phyloP scores from a whole-genome alignment of 805 yeast genomes.

The Lachancea lanzarotensis region DNA sequence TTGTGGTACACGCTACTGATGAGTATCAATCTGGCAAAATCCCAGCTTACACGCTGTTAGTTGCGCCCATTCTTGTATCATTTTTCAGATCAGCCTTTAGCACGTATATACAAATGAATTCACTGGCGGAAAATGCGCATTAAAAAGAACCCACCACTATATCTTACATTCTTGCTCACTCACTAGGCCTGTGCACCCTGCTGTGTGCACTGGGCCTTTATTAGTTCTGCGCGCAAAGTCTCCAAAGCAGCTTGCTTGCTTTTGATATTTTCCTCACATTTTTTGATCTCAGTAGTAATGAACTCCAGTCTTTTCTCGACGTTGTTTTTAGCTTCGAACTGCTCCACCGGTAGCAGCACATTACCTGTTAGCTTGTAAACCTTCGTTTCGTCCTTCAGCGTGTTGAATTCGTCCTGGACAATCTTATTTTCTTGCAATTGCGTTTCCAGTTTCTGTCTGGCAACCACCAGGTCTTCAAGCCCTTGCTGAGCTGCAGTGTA shows the following conservation, averaged over 20 bases:
- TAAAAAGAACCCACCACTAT: no score
- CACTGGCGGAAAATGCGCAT: no score
- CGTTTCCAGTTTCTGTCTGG: slow-evolving; percentile 85
- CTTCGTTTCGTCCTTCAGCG: slow-evolving; percentile 60
- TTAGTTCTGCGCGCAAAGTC: slow-evolving; percentile 47
- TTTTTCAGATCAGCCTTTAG: neutral
- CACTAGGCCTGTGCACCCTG: neutral
- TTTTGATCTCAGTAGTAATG: slow-evolving; percentile 66
- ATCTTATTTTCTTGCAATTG: slow-evolving; percentile 92
- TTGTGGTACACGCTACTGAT: slow-evolving; percentile 59
- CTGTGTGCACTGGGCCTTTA: slow-evolving; percentile 36
- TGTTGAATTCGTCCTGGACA: slow-evolving; percentile 72
- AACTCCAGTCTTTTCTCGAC: slow-evolving; percentile 88
- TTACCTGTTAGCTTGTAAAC: slow-evolving; percentile 90
- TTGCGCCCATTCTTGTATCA: neutral
- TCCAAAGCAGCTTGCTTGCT: slow-evolving; percentile 51
- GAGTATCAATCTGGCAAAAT: slow-evolving; percentile 55
- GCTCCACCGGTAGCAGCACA: slow-evolving; percentile 83
- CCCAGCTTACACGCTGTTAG: slow-evolving; percentile 51
- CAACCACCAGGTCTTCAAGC: slow-evolving; percentile 49
- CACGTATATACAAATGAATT: slow-evolving; percentile 3
- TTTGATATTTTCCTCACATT: slow-evolving; percentile 69
- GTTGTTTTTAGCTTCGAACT: slow-evolving; percentile 71
- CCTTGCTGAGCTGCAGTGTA: slow-evolving; percentile 41
- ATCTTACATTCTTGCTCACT: no score